A percentile compares a stretch with the other conserved stretches of the same genome.
Evolutionary conservation across 202 grass and related monocot species (phyloP).

Genomic region (Carex arenaria): DNA sequence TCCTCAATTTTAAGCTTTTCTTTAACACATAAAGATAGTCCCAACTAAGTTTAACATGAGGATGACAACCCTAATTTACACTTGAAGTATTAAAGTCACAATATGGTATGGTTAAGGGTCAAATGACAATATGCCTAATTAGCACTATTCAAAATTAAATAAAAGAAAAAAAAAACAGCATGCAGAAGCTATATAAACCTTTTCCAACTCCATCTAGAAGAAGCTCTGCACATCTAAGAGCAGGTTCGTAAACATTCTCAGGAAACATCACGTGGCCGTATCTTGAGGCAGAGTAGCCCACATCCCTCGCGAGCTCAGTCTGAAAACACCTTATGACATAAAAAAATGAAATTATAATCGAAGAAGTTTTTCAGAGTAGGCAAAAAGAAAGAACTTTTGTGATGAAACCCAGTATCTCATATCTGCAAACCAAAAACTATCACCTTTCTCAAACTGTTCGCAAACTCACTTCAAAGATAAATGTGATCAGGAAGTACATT

Average conservation of each 20-base stretch:
- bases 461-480: neutral
- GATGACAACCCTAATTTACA: neutral
- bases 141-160: neutral
- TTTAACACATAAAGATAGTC: neutral
- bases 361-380: constrained; percentile 14
- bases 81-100: neutral
- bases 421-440: constrained; percentile 32
- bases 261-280: constrained; percentile 99
- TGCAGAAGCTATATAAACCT: constrained; percentile 36
- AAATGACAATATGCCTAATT: neutral
- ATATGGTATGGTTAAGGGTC: neutral
- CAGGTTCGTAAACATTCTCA: constrained; percentile 93
- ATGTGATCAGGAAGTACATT: neutral
- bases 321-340: constrained; percentile 47
- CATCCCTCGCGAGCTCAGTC: constrained; percentile 91
- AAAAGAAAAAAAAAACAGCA: neutral
- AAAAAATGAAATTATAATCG: constrained; percentile 59
- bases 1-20: neutral
- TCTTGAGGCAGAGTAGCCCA: constrained; percentile 90
- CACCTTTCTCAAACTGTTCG: neutral
- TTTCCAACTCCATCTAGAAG: constrained; percentile 85
- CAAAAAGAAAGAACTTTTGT: constrained; percentile 29
- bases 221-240: constrained; percentile 77
- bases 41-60: neutral
- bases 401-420: constrained; percentile 33